Conservation (phyloP, 139 green algal genomes). For the Ostreobium quekettii region DNA sequence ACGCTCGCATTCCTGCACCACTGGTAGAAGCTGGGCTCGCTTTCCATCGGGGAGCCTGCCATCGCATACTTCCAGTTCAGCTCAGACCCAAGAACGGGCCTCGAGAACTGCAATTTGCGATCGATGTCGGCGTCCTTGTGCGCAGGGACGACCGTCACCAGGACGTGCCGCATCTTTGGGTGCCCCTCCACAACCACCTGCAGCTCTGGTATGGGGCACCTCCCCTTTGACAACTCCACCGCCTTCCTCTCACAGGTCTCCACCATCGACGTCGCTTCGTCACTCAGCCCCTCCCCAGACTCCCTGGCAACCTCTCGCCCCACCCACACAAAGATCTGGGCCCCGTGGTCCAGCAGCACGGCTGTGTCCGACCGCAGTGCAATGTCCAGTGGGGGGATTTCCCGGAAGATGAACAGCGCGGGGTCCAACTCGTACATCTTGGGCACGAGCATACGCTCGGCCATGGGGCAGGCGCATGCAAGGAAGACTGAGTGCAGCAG, state of each 20-base stretch:
- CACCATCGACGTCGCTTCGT: neutral
- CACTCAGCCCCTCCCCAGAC: neutral
- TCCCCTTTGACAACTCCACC: neutral
- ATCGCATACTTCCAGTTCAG: neutral
- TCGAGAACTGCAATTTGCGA: neutral
- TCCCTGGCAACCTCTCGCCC: neutral
- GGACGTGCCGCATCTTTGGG: neutral
- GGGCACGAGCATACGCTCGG: constrained; percentile 12
- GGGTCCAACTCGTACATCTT: constrained; percentile 1
- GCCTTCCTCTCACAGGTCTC: neutral
- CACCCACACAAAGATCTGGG: constrained; percentile 17
- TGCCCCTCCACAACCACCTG: neutral
- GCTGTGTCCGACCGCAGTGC: neutral
- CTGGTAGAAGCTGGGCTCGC: constrained; percentile 12
- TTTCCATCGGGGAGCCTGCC: neutral
- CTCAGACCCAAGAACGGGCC: neutral
- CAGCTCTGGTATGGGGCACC: constrained; percentile 5
- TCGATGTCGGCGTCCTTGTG: neutral
- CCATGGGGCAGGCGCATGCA: neutral
- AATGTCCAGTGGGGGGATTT: neutral
- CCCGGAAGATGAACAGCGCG: neutral
- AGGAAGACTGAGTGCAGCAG: constrained; percentile 7
- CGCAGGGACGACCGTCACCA: neutral
- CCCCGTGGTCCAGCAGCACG: constrained; percentile 12
- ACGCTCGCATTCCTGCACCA: constrained; percentile 7